Conservation (phyloP, 1,284 basidiomycete species). For the Malassezia obtusa region DNA sequence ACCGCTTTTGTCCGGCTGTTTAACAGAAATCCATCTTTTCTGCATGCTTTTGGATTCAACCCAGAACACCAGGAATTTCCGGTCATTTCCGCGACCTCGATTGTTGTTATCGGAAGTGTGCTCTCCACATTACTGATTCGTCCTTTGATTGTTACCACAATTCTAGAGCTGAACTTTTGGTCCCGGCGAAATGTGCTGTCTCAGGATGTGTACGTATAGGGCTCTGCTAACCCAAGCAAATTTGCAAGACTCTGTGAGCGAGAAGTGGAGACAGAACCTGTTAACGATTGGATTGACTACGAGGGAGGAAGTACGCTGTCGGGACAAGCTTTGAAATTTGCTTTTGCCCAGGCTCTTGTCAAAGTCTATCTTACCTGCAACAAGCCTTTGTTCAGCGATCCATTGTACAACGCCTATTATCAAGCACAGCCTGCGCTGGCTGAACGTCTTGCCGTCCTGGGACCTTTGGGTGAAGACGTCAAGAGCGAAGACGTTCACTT, state of each 20-base stretch:
- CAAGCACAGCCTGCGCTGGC: neutral
- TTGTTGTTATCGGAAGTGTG: neutral
- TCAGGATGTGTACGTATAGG: neutral
- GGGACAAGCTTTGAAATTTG: neutral
- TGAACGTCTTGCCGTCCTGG: neutral
- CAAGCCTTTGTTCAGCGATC: neutral
- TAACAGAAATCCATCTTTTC: too few relatives aligned
- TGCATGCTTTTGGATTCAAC: too few relatives aligned
- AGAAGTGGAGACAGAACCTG: neutral
- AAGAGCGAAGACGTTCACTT: too few relatives aligned
- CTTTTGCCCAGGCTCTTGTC: neutral
- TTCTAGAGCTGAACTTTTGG: neutral
- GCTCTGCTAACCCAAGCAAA: neutral
- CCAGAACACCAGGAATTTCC: too few relatives aligned
- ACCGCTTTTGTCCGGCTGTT: too few relatives aligned
- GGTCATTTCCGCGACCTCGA: too few relatives aligned
- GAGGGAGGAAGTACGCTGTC: neutral
- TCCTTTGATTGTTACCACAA: neutral
- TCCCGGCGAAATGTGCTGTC: neutral
- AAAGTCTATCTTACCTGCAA: neutral
- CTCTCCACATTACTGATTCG: neutral
- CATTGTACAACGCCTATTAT: neutral
- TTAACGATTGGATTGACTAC: neutral
- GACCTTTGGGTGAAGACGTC: too few relatives aligned
- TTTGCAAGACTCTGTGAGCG: neutral